Evolutionary conservation across 257 asterid genomes (phyloP), one percentile per base, ranked within the genome.

Genomic region (Solanum pennellii): DNA sequence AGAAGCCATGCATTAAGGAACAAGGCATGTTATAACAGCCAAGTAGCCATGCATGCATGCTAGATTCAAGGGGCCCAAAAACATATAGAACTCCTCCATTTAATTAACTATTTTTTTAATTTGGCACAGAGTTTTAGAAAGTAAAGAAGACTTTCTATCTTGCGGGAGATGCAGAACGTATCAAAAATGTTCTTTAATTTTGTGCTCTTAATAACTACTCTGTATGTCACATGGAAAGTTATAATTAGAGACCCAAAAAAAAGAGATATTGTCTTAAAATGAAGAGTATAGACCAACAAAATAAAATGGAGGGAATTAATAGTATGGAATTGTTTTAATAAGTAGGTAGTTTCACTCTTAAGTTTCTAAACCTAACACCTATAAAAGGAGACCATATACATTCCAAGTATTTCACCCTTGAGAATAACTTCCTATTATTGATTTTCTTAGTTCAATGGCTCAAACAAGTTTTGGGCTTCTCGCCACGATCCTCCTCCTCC

Each of bases 401-500:
- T 79, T 52, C 16, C 16, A 27, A 79, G 18, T 49, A 45, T 7
- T 25, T 49, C 25, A 80, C 7, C 44, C 6, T 80, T 80, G 69
- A 49, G 69, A 49, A 29, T 1, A 47, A 80, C 29, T 80, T 29
- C 69, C 69, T 18, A 10, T 20, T n/a, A 3, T 79, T 29, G 9
- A 47, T 49, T 31, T 80, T 80, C 27, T 39, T 29, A 29, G 44
- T 80, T 49, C 29, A 80, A 29, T 89, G 87, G 85, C 86, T 82
- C 76, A 52, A 27, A 21, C 75, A 31, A 83, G 59, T 83, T 66
- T 90, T 12, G 35, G 45, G 83, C 23, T 91, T 84, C 68, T 91
- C 69, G 86, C 89, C 12, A 89, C 85, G 20, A 52, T 90, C 39
- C 42, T 93, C 75, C 88, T 94, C 42, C 68, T 80, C 7, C 87